These are phyloP conservation scores for Thalia dealbata DNA, from an alignment of 176 grass and related monocot genomes.

Conservation along the genomic window DNA sequence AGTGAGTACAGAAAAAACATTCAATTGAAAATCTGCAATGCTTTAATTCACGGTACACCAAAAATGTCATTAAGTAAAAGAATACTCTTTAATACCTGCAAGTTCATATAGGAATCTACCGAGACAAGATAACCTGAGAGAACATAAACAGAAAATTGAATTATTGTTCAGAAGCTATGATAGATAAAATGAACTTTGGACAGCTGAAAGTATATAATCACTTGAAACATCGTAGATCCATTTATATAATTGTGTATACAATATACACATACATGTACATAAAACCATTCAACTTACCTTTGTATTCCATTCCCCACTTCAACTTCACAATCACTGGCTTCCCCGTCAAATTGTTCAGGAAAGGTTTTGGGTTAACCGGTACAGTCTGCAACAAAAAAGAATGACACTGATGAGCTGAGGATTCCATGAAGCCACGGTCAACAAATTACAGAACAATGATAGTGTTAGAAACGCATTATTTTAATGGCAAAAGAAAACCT, in stretches of 20 bases:
- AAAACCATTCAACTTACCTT: conserved; percentile 32
- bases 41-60: not conserved
- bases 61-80: too few relatives aligned
- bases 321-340: conserved; percentile 82
- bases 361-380: conserved; percentile 87
- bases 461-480: not conserved
- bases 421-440: not conserved
- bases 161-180: too few relatives aligned
- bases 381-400: conserved; percentile 44
- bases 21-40: too few relatives aligned
- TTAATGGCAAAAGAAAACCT: too few relatives aligned
- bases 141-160: not conserved
- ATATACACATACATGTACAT: too few relatives aligned
- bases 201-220: not conserved
- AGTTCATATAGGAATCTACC: conserved; percentile 88
- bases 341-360: conserved; percentile 83
- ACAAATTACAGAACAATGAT: not conserved
- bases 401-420: not conserved
- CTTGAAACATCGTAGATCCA: too few relatives aligned
- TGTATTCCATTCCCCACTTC: conserved; percentile 99
- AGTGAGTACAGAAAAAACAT: not conserved
- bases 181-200: not conserved
- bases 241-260: too few relatives aligned
- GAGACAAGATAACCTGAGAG: conserved; percentile 69
- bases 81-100: conserved; percentile 42